Evolutionary conservation across 2,329 filamentous ascomycete genomes (phyloP), one percentile per base, ranked within the genome.

Genomic region (Penicillium digitatum): DNA sequence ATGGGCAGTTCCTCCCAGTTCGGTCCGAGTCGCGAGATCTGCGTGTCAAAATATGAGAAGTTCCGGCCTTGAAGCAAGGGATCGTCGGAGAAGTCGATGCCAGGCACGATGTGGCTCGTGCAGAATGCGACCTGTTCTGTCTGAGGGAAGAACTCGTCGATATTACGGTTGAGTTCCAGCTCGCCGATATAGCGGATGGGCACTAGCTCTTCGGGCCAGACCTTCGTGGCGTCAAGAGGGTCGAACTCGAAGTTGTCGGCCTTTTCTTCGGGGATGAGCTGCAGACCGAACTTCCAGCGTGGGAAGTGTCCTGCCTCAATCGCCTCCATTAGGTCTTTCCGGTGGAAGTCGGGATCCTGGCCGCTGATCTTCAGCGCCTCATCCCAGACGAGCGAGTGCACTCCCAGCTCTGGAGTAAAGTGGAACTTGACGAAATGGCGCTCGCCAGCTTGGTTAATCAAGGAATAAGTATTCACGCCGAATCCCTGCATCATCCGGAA

Each of bases 111-210:
- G 62, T 95, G 89, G 52, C 84, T 82, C 1, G 90, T 93, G 66
- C 87, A 91, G 72, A 94, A 95, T 1, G 89, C 89, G 1, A 86
- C 83, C 72, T 95, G 90, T 75, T 95, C 90, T 0, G 86, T 90
- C 72, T 94, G 83, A 0, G 89, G 79, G 74, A 94, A 94, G 76
- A 82, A 94, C 68, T 95, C 89, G 60, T 93, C 88, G 1, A 88
- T 79, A 56, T 90, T 93, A 51, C 82, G 82, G 78, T 94, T 92
- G 6, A 95, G 80, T 68, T 92, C 86, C 1, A 95, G 69, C 71
- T 92, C 83, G 37, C 89, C 90, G 53, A 95, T 88, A 67, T 90
- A 89, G 8, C 87, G 82, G 20, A 93, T 79, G 0, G 89, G 89
- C 0, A 91, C 77, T 0, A 85, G 73, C 12, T 93, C 87, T 67